phyloP scores from a whole-genome alignment of 2,329 filamentous ascomycete species.

The Myriosclerotinia scirpicola region DNA sequence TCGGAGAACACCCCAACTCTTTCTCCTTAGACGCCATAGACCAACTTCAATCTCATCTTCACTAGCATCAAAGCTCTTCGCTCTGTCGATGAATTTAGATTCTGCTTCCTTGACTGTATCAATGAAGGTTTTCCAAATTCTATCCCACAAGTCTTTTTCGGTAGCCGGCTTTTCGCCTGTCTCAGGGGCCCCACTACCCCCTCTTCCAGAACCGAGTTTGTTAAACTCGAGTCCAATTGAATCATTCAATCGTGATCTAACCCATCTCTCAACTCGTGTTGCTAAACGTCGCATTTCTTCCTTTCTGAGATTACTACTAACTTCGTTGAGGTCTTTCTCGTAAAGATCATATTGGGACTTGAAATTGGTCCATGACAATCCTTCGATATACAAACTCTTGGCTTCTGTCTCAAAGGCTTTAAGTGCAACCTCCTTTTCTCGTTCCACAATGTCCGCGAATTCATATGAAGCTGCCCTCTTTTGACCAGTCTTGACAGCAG shows the following conservation, averaged over 20 bases:
- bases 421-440: slow-evolving; percentile 75
- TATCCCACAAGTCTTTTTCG: slow-evolving; percentile 92
- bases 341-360: slow-evolving; percentile 76
- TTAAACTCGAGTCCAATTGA: slow-evolving; percentile 93
- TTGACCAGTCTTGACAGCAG: slow-evolving; percentile 85
- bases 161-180: slow-evolving; percentile 67
- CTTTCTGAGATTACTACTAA: slow-evolving; percentile 79
- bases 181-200: slow-evolving; percentile 77
- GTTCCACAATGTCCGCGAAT: slow-evolving; percentile 88
- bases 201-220: slow-evolving; percentile 85
- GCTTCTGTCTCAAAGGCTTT: slow-evolving; percentile 75
- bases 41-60: slow-evolving; percentile 89
- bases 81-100: slow-evolving; percentile 78
- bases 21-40: slow-evolving; percentile 86
- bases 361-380: slow-evolving; percentile 85
- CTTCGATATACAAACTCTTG: slow-evolving; percentile 70
- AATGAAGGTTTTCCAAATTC: slow-evolving; percentile 85
- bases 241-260: slow-evolving; percentile 82
- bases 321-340: slow-evolving; percentile 87
- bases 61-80: slow-evolving; percentile 90
- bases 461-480: slow-evolving; percentile 90
- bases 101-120: slow-evolving; percentile 84
- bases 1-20: slow-evolving; percentile 89
- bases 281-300: slow-evolving; percentile 96
- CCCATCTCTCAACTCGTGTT: slow-evolving; percentile 89